Base-by-base conservation (phyloP, 495 filamentous ascomycete species). In the Penicillium robsamsonii region DNA sequence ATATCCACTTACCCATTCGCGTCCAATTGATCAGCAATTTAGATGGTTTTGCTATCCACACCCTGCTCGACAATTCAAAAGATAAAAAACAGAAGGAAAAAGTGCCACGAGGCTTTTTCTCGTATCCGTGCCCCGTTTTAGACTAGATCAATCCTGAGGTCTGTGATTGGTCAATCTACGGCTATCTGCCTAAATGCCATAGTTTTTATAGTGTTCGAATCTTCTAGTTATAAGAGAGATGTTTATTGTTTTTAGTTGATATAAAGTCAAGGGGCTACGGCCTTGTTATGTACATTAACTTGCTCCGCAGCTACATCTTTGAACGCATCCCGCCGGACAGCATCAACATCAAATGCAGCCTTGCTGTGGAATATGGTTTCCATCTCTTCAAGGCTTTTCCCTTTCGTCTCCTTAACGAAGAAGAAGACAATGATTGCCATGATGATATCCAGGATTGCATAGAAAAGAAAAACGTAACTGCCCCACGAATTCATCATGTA, bases 351-450 rank as follows among this genome's bases (percentile, higher is more conserved):
- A 49, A 66, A 68, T 2, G 63, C 63, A 38, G 66, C 66, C 18
- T 44, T 59, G 35, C 66, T 66, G 56, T 68, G 30, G 54, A 68
- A 68, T 6, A 66, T 63, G 2, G 53, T 66, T 30, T 79, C 73
- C 74, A 78, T 78, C 51, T 79, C 76, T 56, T 80, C 77, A 8
- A 80, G 61, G 53, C 70, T 69, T 38, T 73, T 60, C 0, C 81
- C 79, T 6, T 78, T 80, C 0, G 84, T 89, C 70, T 88, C 86
- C 3, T 84, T 85, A 0, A 87, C 75, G 38, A 76, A 81, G 53
- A 85, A 78, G 67, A 73, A 84, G 5, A 83, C 82, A 76, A 80
- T 81, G 1, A 77, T 13, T 0, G 77, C 77, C 31, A 79, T 81
- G 13, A 70, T 45, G 3, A 74, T 46, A 53, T 72, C 70, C 4